Base-by-base conservation (phyloP, 2,329 filamentous ascomycete species). In the Nothophaeocryptopus gaeumannii region DNA sequence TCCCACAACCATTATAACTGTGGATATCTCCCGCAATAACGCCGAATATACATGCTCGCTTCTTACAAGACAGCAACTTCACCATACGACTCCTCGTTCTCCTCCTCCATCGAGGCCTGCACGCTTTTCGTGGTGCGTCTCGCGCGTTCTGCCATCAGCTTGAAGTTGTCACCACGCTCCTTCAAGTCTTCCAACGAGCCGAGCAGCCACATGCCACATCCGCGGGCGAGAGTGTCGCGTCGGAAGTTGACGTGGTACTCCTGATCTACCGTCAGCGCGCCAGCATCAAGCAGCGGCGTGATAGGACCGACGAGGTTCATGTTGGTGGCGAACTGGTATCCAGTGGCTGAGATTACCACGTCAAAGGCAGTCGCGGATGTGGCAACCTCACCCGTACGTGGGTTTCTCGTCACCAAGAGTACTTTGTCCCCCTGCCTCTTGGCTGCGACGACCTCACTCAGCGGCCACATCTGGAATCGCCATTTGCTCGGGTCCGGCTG, bases 201-300 rank as follows among this genome's bases (percentile, higher is more conserved):
- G 29, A 62, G 42, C 10, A 60, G 34, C 61, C 61, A 63, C 37
- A 63, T 39, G 8, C 58, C 58, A 20, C 50, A 58, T 8, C 51
- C 58, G 14, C 47, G 44, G 14, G 43, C 41, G 15, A 59, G 31
- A 16, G 44, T 36, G 20, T 56, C 47, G 10, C 54, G 47, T 13
- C 54, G 55, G 47, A 62, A 60, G 40, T 62, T 60, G 49, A 63
- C 49, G 5, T 45, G 52, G 34, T 62, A 62, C 12, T 58, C 58
- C 9, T 41, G 42, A 29, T 59, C 56, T 5, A 62, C 58, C 9
- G 50, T 53, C 40, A 59, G 32, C 0, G 42, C 41, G 11, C 45
- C 48, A 11, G 44, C 51, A 12, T 62, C 58, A 30, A 58, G 53
- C 32, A 58, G 48, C 32, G 41, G 51, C 26, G 42, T 39, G 36